A percentile compares a stretch with the other conserved stretches of the same genome.
These are phyloP conservation scores for Cyclotella cryptica DNA, from an alignment of 108 stramenopile species.

Conservation along the genomic window DNA sequence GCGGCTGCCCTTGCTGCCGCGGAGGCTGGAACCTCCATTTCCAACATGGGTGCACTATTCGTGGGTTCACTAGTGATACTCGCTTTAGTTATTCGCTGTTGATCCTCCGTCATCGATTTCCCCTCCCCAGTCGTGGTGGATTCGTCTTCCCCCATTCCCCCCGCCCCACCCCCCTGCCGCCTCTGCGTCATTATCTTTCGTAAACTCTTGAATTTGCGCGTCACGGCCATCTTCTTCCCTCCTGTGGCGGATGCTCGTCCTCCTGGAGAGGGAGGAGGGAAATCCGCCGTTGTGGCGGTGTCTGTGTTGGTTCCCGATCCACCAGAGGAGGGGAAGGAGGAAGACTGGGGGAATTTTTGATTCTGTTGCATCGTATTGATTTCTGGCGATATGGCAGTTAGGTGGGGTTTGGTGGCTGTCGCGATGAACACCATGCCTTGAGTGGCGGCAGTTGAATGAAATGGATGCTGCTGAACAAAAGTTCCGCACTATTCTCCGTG, in stretches of 20 bases:
- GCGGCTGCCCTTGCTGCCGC: not conserved
- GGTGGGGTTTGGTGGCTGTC: too few species aligned
- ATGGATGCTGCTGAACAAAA: too few species aligned
- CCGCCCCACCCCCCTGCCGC: not conserved
- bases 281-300: not conserved
- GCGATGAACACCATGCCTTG: too few species aligned
- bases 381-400: too few species aligned
- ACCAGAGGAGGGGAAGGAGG: too few species aligned
- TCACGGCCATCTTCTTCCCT: slow-evolving; percentile 8
- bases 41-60: not conserved
- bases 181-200: slow-evolving; percentile 3
- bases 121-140: not conserved
- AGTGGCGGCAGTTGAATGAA: too few species aligned
- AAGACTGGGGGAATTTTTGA: too few species aligned
- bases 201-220: slow-evolving; percentile 9
- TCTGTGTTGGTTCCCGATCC: too few species aligned
- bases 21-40: slow-evolving; percentile 15
- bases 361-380: too few species aligned
- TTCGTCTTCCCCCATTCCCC: not conserved
- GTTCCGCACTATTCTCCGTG: too few species aligned
- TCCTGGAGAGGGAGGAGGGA: not conserved
- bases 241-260: not conserved
- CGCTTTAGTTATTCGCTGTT: not conserved
- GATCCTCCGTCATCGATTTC: not conserved
- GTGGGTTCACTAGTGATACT: not conserved